A percentile compares a stretch with the other conserved stretches of the same genome.
phyloP scores from a whole-genome alignment of 306 rosid species.

The Prunus persica region Prunus_persica_NCBIv2 NC_034013.1:12031001-12031500 shows the following conservation, averaged over 20 bases:
- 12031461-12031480: conserved; percentile 13
- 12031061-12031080: background rate
- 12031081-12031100: background rate
- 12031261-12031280: background rate
- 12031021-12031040: background rate
- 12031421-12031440: background rate
- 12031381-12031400: background rate
- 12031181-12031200: background rate
- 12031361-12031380: background rate
- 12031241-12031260: background rate
- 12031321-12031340: background rate
- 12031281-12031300: background rate
- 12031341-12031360: background rate
- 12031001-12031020: background rate
- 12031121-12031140: background rate
- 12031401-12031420: background rate
- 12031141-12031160: background rate
- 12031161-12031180: background rate
- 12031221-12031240: background rate
- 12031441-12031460: background rate
- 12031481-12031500: conserved; percentile 64
- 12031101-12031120: background rate
- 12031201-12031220: background rate
- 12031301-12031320: background rate
- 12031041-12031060: background rate